A percentile compares a stretch with the other conserved stretches of the same genome.
Evolutionary conservation across 352 stramenopile species (phyloP).

Genomic region (Aphanomyces cochlioides): DNA sequence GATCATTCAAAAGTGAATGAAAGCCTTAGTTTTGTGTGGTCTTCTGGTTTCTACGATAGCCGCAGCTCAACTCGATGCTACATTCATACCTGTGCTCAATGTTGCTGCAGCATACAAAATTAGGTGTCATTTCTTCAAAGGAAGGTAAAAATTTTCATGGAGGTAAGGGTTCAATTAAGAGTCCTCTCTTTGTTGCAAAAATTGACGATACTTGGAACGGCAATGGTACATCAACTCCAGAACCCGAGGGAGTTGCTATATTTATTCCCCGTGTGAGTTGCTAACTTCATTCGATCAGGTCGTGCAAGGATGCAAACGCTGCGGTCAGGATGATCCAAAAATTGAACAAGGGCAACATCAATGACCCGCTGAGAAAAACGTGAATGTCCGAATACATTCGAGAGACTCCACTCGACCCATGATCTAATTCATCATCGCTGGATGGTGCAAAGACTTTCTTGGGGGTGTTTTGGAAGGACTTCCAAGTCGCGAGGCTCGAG

Average conservation of each 20-base stretch:
- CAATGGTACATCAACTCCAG: conserved; percentile 50
- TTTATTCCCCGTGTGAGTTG: not conserved
- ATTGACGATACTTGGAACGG: conserved; percentile 67
- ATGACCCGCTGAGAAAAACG: not conserved
- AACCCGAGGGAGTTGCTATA: not conserved
- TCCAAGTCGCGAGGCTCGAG: no score
- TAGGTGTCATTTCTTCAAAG: conserved; percentile 71
- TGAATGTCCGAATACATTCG: conserved; percentile 4
- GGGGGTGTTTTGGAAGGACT: not conserved
- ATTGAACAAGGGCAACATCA: not conserved
- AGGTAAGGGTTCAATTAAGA: conserved; percentile 50
- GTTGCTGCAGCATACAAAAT: conserved; percentile 32
- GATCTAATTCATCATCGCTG: not conserved
- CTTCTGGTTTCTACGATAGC: no score
- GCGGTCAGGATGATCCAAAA: not conserved
- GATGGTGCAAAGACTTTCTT: not conserved
- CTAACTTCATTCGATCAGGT: not conserved
- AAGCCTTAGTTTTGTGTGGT: no score
- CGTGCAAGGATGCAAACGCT: conserved; percentile 12
- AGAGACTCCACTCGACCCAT: conserved; percentile 2
- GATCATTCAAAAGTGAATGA: no score
- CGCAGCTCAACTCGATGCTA: no score
- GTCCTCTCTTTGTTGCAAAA: conserved; percentile 39
- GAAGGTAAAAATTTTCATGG: conserved; percentile 46
- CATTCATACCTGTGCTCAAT: no score